phyloP scores from a whole-genome alignment of 129 eudicot species.

The Logfia minima region DNA sequence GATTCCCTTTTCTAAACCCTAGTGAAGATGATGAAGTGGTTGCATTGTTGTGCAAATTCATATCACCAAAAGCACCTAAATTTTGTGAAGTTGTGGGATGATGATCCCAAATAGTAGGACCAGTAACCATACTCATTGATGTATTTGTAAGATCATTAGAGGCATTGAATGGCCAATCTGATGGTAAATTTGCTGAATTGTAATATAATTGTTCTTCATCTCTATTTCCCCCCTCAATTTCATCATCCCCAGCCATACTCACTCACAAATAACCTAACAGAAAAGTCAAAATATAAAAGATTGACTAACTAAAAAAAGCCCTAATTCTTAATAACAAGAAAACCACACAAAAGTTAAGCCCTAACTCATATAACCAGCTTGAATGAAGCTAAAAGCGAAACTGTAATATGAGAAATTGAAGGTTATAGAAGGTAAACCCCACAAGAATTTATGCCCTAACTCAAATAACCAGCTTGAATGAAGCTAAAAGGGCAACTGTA shows the following conservation, averaged over 20 bases:
- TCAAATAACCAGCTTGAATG: conserved; percentile 18
- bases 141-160: conserved; percentile 42
- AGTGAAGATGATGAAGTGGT: conserved; percentile 45
- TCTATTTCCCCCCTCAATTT: conserved; percentile 51
- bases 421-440: conserved; percentile 1
- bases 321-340: conserved; percentile 28
- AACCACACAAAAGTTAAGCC: conserved; percentile 12
- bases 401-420: conserved; percentile 10
- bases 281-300: conserved; percentile 17
- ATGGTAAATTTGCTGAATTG: conserved; percentile 41
- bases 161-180: conserved; percentile 40
- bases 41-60: conserved; percentile 49
- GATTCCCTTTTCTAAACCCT: conserved; percentile 39
- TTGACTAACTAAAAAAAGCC: conserved; percentile 30
- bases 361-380: conserved; percentile 20
- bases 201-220: conserved; percentile 38
- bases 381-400: conserved; percentile 15
- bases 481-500: conserved; percentile 20
- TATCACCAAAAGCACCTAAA: conserved; percentile 51
- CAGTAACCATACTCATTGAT: conserved; percentile 57
- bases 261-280: conserved; percentile 9
- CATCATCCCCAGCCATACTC: conserved; percentile 42
- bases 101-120: conserved; percentile 60
- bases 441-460: conserved; percentile 17
- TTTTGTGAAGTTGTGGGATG: conserved; percentile 47